Conservation (phyloP, 768 basidiomycete species). For the Kwoniella dejecticola region DNA sequence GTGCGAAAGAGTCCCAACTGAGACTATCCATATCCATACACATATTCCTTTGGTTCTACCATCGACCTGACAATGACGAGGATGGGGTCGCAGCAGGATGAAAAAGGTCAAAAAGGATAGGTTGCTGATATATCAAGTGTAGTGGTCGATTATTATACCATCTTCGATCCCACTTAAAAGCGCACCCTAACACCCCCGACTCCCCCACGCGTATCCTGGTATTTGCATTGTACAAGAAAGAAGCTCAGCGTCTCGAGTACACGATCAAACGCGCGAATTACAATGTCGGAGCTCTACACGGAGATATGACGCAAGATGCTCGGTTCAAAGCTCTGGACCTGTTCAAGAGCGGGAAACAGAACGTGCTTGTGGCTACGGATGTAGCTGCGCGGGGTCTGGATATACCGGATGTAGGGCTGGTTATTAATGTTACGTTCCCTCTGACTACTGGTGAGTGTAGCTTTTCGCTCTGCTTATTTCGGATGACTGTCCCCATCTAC, state of each 20-base stretch:
- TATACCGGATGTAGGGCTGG: conserved; percentile 91
- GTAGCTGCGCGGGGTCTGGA: conserved; percentile 96
- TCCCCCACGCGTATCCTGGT: conserved; percentile 73
- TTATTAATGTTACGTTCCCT: conserved; percentile 95
- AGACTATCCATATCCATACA: too few relatives aligned
- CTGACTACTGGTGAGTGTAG: conserved; percentile 88
- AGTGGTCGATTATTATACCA: conserved; percentile 53
- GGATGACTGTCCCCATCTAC: too few relatives aligned
- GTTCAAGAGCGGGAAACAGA: conserved; percentile 79
- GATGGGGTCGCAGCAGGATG: too few relatives aligned
- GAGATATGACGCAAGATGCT: conserved; percentile 82
- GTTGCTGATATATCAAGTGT: not conserved
- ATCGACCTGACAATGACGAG: too few relatives aligned
- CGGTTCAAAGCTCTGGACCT: conserved; percentile 81
- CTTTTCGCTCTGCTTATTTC: not conserved
- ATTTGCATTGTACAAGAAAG: conserved; percentile 97
- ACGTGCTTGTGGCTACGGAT: conserved; percentile 90
- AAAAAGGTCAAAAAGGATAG: too few relatives aligned
- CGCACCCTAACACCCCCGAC: conserved; percentile 57
- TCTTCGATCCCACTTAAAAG: conserved; percentile 56
- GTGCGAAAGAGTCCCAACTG: too few relatives aligned
- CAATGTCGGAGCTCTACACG: conserved; percentile 79
- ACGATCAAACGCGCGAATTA: conserved; percentile 75
- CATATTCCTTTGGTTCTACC: too few relatives aligned
- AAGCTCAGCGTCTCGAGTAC: conserved; percentile 84